phyloP scores from a whole-genome alignment of 345 rosid genomes.

The Cardamine occulta region DNA sequence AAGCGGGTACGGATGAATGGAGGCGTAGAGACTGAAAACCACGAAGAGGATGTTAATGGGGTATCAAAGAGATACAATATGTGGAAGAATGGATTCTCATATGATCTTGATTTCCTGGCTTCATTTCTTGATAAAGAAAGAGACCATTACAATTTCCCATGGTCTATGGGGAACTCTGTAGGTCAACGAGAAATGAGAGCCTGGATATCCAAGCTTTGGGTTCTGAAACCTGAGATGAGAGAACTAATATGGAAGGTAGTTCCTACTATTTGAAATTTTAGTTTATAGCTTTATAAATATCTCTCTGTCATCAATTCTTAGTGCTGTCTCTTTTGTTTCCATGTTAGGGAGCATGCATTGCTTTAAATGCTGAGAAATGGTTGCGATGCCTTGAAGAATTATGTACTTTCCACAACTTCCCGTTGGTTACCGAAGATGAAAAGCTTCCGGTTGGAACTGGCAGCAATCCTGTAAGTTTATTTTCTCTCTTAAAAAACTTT shows the following conservation, averaged over 20 bases:
- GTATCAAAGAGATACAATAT: constrained; percentile 49
- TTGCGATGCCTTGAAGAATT: constrained; percentile 68
- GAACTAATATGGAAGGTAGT: constrained; percentile 87
- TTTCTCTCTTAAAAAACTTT: constrained; percentile 17
- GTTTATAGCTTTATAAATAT: not conserved
- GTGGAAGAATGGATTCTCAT: constrained; percentile 67
- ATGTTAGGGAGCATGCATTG: constrained; percentile 87
- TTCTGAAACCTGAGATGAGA: constrained; percentile 74
- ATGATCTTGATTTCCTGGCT: constrained; percentile 67
- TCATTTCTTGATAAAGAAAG: constrained; percentile 76
- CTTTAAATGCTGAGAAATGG: constrained; percentile 91
- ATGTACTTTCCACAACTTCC: constrained; percentile 69
- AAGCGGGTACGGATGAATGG: constrained; percentile 61
- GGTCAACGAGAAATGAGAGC: constrained; percentile 97
- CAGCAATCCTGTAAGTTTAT: constrained; percentile 92
- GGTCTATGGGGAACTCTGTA: constrained; percentile 85
- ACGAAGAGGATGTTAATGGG: constrained; percentile 44
- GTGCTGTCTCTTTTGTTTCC: constrained; percentile 2
- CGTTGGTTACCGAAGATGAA: constrained; percentile 64
- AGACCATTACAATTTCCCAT: constrained; percentile 85
- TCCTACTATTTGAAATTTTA: constrained; percentile 2
- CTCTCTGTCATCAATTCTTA: constrained; percentile 21
- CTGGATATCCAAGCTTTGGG: constrained; percentile 90
- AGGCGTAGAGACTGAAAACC: constrained; percentile 44
- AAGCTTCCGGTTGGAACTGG: constrained; percentile 95